Percentiles rank a stretch among this genome's conserved stretches.
Evolutionary conservation across 768 basidiomycete species (phyloP).

Genomic region (Coprinopsis marcescibilis): DNA sequence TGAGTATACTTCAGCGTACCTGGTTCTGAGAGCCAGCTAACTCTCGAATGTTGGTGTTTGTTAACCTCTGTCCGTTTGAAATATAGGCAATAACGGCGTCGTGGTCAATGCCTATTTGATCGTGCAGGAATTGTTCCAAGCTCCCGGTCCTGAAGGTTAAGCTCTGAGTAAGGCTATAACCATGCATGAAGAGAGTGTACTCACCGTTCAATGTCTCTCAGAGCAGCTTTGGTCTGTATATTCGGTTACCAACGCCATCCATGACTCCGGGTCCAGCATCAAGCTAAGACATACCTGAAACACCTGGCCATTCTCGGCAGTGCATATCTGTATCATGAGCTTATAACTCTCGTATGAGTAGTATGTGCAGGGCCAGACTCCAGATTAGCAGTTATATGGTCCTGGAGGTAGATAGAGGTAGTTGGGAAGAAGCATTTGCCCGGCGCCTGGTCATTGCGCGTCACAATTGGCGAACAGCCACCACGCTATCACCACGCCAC

Average conservation of each 20-base stretch:
- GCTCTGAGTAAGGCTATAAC: constrained; percentile 10
- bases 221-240: constrained; percentile 50
- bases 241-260: constrained; percentile 7
- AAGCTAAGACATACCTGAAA: constrained; percentile 40
- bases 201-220: constrained; percentile 77
- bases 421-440: too few species aligned
- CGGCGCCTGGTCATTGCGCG: too few species aligned
- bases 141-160: constrained; percentile 44
- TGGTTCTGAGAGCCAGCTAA: constrained; percentile 71
- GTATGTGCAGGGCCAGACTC: too few species aligned
- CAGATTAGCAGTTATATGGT: too few species aligned
- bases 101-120: constrained; percentile 66
- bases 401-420: too few species aligned
- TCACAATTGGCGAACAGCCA: too few species aligned
- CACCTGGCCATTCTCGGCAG: constrained; percentile 58
- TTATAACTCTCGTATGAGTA: too few species aligned
- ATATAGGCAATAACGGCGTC: constrained; percentile 72
- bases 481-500: too few species aligned
- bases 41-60: constrained; percentile 68
- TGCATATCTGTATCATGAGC: constrained; percentile 58
- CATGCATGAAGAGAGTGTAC: constrained; percentile 10
- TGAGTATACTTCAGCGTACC: too few species aligned
- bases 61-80: constrained; percentile 71
- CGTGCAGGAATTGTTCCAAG: constrained; percentile 66
- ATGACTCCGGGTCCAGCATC: background rate